These are phyloP conservation scores for Kondoa subrosea DNA, from an alignment of 768 basidiomycete species.

Conservation along the genomic window DNA sequence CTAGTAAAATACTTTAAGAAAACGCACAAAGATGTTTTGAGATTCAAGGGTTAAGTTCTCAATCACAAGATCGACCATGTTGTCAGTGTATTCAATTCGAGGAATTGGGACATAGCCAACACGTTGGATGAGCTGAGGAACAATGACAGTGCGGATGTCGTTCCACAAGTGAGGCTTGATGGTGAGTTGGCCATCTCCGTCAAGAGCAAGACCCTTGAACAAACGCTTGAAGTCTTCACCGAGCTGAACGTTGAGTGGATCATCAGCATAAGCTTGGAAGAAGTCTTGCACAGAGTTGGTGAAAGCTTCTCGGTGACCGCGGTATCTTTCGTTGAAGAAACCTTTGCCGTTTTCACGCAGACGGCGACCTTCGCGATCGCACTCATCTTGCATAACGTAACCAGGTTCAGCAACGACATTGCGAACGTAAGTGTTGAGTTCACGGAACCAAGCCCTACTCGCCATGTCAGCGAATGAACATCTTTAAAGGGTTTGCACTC, in stretches of 20 bases:
- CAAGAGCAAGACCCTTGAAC: slow-evolving; percentile 67
- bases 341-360: slow-evolving; percentile 53
- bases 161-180: slow-evolving; percentile 78
- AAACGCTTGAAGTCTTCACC: slow-evolving; percentile 50
- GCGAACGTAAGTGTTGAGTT: slow-evolving; percentile 26
- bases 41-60: slow-evolving; percentile 83
- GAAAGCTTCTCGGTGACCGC: slow-evolving; percentile 60
- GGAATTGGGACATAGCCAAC: slow-evolving; percentile 67
- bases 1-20: no score
- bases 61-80: slow-evolving; percentile 66
- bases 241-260: slow-evolving; percentile 44
- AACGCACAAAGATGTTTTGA: slow-evolving; percentile 57
- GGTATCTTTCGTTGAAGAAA: slow-evolving; percentile 60
- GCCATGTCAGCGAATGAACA: no score
- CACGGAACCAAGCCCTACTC: slow-evolving; percentile 22
- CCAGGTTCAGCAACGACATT: slow-evolving; percentile 27
- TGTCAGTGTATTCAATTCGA: slow-evolving; percentile 80
- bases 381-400: slow-evolving; percentile 65
- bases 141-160: slow-evolving; percentile 64
- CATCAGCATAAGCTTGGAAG: slow-evolving; percentile 69
- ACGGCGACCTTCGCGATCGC: slow-evolving; percentile 45
- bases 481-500: neutral
- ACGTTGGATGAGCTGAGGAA: slow-evolving; percentile 60
- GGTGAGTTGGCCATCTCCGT: slow-evolving; percentile 54
- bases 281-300: slow-evolving; percentile 55